Conservation (phyloP, 2,329 filamentous ascomycete species). For the Lasiodiplodia citricola region DNA sequence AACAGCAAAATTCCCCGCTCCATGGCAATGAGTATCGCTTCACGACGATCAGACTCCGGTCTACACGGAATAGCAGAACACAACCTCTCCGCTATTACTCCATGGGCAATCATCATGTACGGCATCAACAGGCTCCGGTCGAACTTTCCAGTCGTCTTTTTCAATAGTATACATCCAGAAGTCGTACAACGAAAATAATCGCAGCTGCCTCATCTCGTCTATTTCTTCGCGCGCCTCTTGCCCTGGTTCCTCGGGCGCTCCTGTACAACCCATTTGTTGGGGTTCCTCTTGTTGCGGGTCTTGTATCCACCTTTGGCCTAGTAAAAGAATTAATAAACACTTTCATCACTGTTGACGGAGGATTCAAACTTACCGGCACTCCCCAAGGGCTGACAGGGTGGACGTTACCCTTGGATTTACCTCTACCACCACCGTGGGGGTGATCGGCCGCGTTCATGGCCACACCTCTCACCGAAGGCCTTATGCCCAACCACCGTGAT, state of each 20-base stretch:
- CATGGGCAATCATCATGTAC: background rate
- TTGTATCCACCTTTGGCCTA: constrained; percentile 85
- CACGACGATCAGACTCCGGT: background rate
- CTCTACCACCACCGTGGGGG: constrained; percentile 97
- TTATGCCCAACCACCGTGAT: constrained; percentile 89
- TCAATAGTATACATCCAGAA: constrained; percentile 11
- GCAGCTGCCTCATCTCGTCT: background rate
- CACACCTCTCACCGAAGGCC: constrained; percentile 93
- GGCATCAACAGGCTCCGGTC: background rate
- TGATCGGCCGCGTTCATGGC: constrained; percentile 99
- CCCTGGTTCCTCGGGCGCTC: constrained; percentile 87
- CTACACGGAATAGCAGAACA: background rate
- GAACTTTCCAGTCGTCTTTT: background rate
- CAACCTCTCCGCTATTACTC: background rate
- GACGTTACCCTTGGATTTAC: constrained; percentile 98
- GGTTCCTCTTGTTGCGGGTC: constrained; percentile 84
- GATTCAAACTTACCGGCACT: constrained; percentile 72
- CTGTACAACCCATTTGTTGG: constrained; percentile 89
- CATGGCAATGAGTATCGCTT: background rate
- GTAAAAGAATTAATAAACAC: background rate
- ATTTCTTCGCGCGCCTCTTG: constrained; percentile 66
- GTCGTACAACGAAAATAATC: background rate
- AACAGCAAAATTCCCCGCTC: background rate
- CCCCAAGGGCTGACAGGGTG: constrained; percentile 97
- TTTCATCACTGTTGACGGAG: background rate